Base-by-base conservation (phyloP, 1,284 basidiomycete genomes). In the Pterula multifida region DNA sequence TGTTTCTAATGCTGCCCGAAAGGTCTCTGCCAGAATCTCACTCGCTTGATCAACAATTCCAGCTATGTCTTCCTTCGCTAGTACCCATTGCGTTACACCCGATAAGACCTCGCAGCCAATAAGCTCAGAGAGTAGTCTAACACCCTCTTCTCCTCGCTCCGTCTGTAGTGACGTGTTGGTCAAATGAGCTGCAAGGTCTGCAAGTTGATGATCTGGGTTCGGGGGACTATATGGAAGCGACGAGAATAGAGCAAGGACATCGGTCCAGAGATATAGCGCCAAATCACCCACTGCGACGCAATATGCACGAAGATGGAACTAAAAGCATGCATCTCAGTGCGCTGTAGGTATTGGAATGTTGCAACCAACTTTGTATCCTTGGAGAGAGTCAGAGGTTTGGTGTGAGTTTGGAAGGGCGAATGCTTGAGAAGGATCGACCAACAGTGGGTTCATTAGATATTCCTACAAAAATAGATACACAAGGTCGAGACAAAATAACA, bases 271-370 rank as follows among this genome's bases (percentile, higher is more conserved):
- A 64, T 82, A 90, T 3, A 95, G 69, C 47, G 73, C 78, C 47
- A 93, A 72, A 26, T 81, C 80, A n/a, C 89, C 85, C 1, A 77
- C 85, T 13, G 91, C 81, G 26, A 98, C 76, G 55, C 93, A 93
- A 63, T 98, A 99, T 2, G 84, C 89, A 35, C 96, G 81, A 39
- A 99, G 75, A 66, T 98, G 96, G 64, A 98, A 98, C 85, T 93
- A 59, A 50, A 32, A 32, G 28, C 42, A 51, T 45, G 54, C 48
- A 57, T 51, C 49, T 32, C 22, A 19, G 17, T 39, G 45, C 42
- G 52, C 52, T 39, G 45, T 46, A 56, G 53, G 48, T 42, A 48
- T 49, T 46, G 39, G 47, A 53, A 26, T 17, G 49, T 50, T 28
- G 26, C 26, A 53, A 62, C 72, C 57, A 54, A 88, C 87, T 72